Base-by-base conservation (phyloP, 139 green algal species). In the Auxenochlorella pyrenoidosa region DNA sequence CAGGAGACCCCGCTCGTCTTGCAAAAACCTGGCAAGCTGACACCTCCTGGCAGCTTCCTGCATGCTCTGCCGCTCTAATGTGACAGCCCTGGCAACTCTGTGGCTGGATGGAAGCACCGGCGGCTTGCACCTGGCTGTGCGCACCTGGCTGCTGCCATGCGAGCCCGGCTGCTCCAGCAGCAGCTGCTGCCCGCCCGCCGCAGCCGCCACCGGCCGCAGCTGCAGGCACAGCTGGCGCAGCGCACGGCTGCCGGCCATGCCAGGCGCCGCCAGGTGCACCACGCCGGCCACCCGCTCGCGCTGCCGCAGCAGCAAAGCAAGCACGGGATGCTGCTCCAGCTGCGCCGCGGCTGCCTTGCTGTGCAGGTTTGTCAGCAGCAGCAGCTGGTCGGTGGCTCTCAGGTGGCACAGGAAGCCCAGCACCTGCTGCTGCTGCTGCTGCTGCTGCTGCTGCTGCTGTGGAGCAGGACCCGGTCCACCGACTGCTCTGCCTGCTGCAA, bases 161-260 rank as follows among this genome's bases (percentile, higher is more conserved):
- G 40, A 24, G 21, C 63, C 80, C 3, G 82, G 82, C 41, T 44
- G 66, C 65, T 86, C 82, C 66, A 78, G 32, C 82, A 78, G 4
- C 32, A 78, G 66, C 82, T 86, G 82, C 82, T 68, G 43, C 43
- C 60, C 80, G 21, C 44, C 82, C 21, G 82, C 82, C 10, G 40
- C 63, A 19, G 66, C 32, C 54, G 32, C 81, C 30, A 41, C 40
- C 0, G 47, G 63, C 32, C 26, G 21, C 32, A 95, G 60, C 83
- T 94, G 89, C 51, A 88, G 76, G 30, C 86, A 87, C 30, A 90
- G 85, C 75, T 94, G 82, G 2, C 68, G 77, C 66, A 92, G 90
- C 24, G 51, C 26, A 3, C 38, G 8, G 2, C 43, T 82, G 54
- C 41, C 66, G 30, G 79, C 77, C 44, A 92, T 51, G 6, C 40